Evolutionary conservation across 2,329 filamentous ascomycete genomes (phyloP).

Genomic region (Ophioceras dolichostomum): DNA sequence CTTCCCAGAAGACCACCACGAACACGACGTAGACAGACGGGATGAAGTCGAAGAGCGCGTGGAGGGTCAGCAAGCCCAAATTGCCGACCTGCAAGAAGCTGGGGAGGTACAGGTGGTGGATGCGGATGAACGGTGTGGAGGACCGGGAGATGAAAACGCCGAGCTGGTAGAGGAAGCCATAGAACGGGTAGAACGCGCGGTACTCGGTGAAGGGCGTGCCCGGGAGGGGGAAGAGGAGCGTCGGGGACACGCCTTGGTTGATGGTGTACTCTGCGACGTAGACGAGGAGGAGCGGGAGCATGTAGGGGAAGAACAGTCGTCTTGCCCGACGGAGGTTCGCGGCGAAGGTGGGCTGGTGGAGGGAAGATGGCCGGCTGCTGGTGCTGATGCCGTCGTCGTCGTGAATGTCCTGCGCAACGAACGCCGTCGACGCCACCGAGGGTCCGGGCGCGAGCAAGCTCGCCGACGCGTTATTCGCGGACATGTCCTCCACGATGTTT

Average conservation of each 20-base stretch:
- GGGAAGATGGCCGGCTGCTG: background rate
- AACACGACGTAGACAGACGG: conserved; percentile 84
- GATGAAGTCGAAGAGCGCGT: conserved; percentile 70
- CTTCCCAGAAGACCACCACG: conserved; percentile 83
- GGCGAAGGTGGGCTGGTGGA: conserved; percentile 17
- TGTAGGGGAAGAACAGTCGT: conserved; percentile 64
- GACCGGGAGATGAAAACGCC: conserved; percentile 93
- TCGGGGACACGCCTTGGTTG: conserved; percentile 88
- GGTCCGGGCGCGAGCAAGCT: conserved; percentile 35
- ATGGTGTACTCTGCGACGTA: conserved; percentile 97
- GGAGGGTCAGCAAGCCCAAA: conserved; percentile 57
- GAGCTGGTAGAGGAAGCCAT: conserved; percentile 87
- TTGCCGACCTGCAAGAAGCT: conserved; percentile 75
- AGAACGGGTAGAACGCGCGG: conserved; percentile 87
- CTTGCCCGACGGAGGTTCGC: conserved; percentile 53
- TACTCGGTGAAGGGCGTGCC: conserved; percentile 68
- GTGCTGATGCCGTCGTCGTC: conserved; percentile 4
- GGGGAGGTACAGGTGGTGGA: conserved; percentile 71
- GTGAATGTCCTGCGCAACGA: conserved; percentile 18
- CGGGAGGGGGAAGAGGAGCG: conserved; percentile 70
- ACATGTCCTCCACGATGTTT: conserved; percentile 21
- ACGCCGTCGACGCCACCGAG: conserved; percentile 25
- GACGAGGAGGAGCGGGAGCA: conserved; percentile 84
- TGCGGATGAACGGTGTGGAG: conserved; percentile 74
- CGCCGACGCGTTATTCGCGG: conserved; percentile 28